A percentile compares a stretch with the other conserved stretches of the same genome.
Conservation (phyloP, 2,329 filamentous ascomycete species). For the Neurospora sp. region DNA sequence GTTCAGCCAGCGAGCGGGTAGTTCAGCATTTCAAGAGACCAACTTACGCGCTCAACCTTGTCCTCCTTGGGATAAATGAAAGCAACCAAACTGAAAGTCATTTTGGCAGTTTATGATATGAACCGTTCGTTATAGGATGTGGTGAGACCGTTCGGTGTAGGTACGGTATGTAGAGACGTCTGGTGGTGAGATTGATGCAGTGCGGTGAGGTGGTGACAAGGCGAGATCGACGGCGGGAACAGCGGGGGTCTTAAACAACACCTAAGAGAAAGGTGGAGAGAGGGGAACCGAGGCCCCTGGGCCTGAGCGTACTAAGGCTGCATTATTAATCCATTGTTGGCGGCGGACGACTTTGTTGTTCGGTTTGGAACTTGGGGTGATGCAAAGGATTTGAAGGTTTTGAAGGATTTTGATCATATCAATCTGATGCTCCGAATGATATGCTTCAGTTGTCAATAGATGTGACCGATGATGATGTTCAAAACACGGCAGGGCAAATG, state of each 20-base stretch:
- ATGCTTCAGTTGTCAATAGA: neutral
- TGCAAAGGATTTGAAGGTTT: neutral
- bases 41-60: conserved; percentile 8
- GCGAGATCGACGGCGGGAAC: neutral
- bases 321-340: neutral
- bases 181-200: neutral
- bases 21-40: neutral
- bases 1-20: neutral
- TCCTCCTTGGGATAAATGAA: conserved; percentile 11
- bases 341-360: neutral
- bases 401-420: neutral
- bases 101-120: neutral
- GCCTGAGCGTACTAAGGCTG: too few relatives aligned
- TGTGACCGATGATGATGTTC: neutral
- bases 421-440: neutral
- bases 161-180: neutral
- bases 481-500: neutral
- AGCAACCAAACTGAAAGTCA: conserved; percentile 7
- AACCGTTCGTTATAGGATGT: neutral
- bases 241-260: neutral
- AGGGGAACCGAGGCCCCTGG: neutral
- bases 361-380: neutral
- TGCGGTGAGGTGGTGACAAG: neutral
- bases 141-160: neutral
- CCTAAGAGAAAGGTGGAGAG: neutral